A percentile compares a stretch with the other conserved stretches of the same genome.
phyloP scores from a whole-genome alignment of 306 rosid species.

The Lablab purpureus region DNA sequence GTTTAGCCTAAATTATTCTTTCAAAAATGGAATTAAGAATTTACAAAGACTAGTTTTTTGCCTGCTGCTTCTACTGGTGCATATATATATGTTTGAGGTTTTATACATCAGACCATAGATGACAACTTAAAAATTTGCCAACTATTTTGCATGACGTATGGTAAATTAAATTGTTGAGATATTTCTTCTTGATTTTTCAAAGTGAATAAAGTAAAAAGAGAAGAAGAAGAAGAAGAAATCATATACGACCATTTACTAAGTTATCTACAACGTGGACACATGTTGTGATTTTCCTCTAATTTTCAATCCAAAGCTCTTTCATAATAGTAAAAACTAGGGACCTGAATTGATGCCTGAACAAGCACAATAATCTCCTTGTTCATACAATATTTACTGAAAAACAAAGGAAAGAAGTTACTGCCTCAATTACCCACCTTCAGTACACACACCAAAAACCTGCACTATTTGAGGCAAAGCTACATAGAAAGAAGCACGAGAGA shows the following conservation, averaged over 20 bases:
- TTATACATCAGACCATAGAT: neutral
- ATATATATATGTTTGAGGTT: neutral
- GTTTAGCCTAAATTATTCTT: neutral
- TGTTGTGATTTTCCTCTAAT: neutral
- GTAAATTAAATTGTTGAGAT: neutral
- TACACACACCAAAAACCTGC: slow-evolving; percentile 45
- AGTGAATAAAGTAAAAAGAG: neutral
- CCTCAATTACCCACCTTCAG: slow-evolving; percentile 29
- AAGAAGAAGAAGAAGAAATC: slow-evolving; percentile 10
- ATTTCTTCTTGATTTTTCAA: slow-evolving; percentile 6
- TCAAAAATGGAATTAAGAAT: neutral
- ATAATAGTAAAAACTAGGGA: neutral
- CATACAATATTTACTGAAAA: neutral
- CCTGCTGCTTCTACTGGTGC: neutral
- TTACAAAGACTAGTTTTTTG: neutral
- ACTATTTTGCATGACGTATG: neutral
- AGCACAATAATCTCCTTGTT: slow-evolving; percentile 14
- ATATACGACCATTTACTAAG: neutral
- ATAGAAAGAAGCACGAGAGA: slow-evolving; percentile 1
- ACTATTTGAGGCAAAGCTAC: slow-evolving; percentile 31
- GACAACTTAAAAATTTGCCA: neutral
- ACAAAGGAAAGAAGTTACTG: slow-evolving; percentile 17
- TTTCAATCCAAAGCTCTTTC: neutral
- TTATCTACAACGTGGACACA: neutral
- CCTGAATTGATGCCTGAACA: neutral